phyloP scores from a whole-genome alignment of 192 early-diverging fungal species.

The Phlyctochytrium planicorne region DNA sequence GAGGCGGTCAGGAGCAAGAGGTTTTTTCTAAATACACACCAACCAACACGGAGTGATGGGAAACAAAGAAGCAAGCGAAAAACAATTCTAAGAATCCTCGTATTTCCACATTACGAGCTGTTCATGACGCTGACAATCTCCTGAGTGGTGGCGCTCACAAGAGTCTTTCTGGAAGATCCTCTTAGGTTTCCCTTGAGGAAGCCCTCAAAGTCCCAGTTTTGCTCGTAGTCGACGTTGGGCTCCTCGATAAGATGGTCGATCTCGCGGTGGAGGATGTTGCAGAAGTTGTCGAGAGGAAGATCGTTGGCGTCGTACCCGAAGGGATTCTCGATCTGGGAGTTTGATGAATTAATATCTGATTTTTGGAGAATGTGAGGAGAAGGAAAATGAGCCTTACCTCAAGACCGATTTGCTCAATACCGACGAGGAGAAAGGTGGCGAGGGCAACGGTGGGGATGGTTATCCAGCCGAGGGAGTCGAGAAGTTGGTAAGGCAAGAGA shows the following conservation, averaged over 20 bases:
- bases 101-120: no score
- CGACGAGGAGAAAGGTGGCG: slow-evolving; percentile 67
- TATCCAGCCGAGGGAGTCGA: slow-evolving; percentile 44
- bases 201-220: slow-evolving; percentile 4
- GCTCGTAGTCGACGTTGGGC: slow-evolving; percentile 11
- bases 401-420: slow-evolving; percentile 73
- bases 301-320: slow-evolving; percentile 28
- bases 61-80: no score
- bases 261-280: slow-evolving; percentile 15
- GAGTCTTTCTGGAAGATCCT: no score
- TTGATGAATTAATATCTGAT: no score
- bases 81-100: no score
- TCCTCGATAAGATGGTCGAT: slow-evolving; percentile 8
- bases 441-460: slow-evolving; percentile 66
- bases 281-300: slow-evolving; percentile 23
- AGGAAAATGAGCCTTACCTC: no score
- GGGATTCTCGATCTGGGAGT: slow-evolving; percentile 25
- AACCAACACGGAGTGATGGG: no score
- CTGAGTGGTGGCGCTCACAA: no score
- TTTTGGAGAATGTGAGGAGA: no score
- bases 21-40: no score
- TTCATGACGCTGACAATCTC: no score
- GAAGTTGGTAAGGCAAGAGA: slow-evolving; percentile 61
- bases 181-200: not conserved
- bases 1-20: no score